These are phyloP conservation scores for Cinchona pubescens DNA, from an alignment of 257 asterid genomes.

Conservation along the genomic window DNA sequence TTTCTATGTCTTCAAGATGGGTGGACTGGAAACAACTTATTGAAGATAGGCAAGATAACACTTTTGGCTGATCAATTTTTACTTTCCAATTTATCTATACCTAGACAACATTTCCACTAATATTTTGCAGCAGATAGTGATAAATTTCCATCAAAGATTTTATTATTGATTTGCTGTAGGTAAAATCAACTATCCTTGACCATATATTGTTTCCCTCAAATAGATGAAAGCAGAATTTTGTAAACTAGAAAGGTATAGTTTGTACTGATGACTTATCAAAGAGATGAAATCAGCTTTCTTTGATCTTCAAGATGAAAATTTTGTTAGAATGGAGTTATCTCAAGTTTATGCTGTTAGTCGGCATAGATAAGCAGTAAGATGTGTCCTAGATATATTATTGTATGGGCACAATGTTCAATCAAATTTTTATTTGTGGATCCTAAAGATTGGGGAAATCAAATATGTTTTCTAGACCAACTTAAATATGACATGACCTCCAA, in stretches of 20 bases:
- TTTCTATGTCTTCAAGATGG: slow-evolving; percentile 74
- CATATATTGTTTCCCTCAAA: not conserved
- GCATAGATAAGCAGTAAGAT: not conserved
- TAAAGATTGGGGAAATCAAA: not conserved
- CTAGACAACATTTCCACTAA: not conserved
- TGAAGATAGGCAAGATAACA: slow-evolving; percentile 61
- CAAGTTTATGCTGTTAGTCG: not conserved
- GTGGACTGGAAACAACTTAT: slow-evolving; percentile 65
- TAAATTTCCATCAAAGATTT: not conserved
- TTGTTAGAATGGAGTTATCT: not conserved
- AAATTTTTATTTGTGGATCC: not conserved
- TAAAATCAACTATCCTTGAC: not conserved
- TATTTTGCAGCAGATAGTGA: not conserved
- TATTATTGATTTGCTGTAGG: not conserved
- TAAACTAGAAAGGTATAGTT: no score
- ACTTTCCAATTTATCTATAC: not conserved
- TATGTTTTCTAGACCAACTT: not conserved
- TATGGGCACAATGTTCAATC: not conserved
- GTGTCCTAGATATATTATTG: not conserved
- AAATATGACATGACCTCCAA: not conserved
- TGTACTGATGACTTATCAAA: not conserved
- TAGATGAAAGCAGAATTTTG: not conserved
- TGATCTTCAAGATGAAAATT: not conserved
- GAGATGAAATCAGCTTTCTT: not conserved
- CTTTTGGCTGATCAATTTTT: not conserved